Conservation (phyloP, 305 asterid genomes). For the Fraxinus xanthoxyloides region DNA sequence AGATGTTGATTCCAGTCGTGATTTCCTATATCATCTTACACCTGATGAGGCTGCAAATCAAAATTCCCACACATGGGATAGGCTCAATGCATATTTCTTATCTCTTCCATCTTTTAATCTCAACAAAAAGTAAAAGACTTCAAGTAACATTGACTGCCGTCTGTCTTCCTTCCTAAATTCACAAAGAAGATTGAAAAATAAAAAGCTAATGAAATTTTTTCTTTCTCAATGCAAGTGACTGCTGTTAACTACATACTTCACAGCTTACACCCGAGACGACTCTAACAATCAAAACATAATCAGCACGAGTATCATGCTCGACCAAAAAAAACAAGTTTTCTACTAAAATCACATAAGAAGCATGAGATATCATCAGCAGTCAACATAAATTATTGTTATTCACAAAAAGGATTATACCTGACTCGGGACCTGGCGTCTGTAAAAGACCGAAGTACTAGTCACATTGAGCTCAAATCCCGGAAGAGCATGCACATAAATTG, state of each 20-base stretch:
- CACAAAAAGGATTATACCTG: constrained; percentile 49
- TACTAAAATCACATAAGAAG: constrained; percentile 14
- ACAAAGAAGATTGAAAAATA: background rate
- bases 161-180: background rate
- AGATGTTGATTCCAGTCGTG: background rate
- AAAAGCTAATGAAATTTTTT: background rate
- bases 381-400: constrained; percentile 17
- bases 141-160: background rate
- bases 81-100: background rate
- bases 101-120: background rate
- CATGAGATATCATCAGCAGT: constrained; percentile 17
- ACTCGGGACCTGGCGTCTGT: constrained; percentile 76
- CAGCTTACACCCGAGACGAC: background rate
- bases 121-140: background rate
- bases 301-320: constrained; percentile 1
- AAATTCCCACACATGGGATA: background rate
- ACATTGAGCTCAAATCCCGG: constrained; percentile 69
- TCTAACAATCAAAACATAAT: background rate
- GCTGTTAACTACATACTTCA: background rate
- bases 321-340: background rate
- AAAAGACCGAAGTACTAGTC: constrained; percentile 62
- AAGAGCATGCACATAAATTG: constrained; percentile 72
- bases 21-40: background rate
- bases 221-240: background rate
- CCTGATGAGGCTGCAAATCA: background rate